Evolutionary conservation across 2,329 filamentous ascomycete genomes (phyloP).

Genomic region (Trichoderma endophyticum): DNA sequence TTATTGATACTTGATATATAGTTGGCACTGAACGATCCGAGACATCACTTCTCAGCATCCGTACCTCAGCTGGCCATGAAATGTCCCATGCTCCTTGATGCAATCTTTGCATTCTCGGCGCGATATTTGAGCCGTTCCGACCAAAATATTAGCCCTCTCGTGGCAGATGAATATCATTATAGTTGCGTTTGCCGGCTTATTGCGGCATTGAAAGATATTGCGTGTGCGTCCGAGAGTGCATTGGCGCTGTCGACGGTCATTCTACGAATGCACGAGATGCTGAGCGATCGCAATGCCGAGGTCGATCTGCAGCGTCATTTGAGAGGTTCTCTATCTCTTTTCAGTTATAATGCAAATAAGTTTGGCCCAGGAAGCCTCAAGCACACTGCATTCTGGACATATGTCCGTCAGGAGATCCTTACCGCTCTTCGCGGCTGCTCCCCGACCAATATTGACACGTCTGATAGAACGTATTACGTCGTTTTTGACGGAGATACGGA

Average conservation of each 20-base stretch:
- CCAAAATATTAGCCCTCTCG: background rate
- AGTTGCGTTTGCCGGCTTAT: constrained; percentile 10
- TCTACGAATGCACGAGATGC: constrained; percentile 16
- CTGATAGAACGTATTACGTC: constrained; percentile 5
- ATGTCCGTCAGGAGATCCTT: constrained; percentile 15
- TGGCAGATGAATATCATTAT: constrained; percentile 11
- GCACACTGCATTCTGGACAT: constrained; percentile 17
- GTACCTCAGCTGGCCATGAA: constrained; percentile 15
- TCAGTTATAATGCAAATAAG: constrained; percentile 4
- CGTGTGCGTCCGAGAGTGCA: constrained; percentile 7
- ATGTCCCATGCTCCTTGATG: constrained; percentile 16
- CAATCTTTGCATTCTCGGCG: constrained; percentile 14
- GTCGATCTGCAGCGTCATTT: constrained; percentile 11
- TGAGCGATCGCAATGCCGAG: background rate
- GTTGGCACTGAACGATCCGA: constrained; percentile 13
- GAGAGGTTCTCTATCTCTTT: constrained; percentile 6
- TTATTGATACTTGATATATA: background rate
- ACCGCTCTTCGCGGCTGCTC: constrained; percentile 6
- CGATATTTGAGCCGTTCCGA: constrained; percentile 1
- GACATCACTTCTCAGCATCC: constrained; percentile 6
- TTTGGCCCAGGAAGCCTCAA: constrained; percentile 6
- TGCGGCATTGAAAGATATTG: constrained; percentile 9
- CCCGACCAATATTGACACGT: constrained; percentile 14
- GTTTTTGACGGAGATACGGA: constrained; percentile 9
- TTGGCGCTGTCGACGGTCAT: constrained; percentile 15